Evolutionary conservation across 148 eudicot genomes (phyloP).

Genomic region (Camellia granthamiana): DNA sequence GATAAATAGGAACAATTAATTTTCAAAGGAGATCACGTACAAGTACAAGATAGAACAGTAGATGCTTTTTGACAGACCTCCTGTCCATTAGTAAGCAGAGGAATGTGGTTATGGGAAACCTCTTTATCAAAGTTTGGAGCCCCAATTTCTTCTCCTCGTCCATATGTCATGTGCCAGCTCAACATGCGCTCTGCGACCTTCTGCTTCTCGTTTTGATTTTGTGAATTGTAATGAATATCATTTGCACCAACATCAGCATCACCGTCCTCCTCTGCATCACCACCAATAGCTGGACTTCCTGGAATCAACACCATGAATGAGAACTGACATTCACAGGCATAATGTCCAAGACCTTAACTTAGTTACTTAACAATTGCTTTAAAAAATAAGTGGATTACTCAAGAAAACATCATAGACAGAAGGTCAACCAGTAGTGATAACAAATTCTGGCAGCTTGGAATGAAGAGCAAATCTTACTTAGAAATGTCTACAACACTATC

Average conservation of each 20-base stretch:
- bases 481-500: background rate
- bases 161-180: conserved; percentile 68
- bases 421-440: background rate
- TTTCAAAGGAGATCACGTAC: background rate
- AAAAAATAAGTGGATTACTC: background rate
- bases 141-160: conserved; percentile 40
- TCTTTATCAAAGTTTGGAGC: conserved; percentile 64
- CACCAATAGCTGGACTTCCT: conserved; percentile 57
- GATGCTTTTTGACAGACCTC: conserved; percentile 36
- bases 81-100: conserved; percentile 50
- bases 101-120: conserved; percentile 46
- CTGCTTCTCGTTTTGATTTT: conserved; percentile 52
- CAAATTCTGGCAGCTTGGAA: background rate
- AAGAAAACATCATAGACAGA: background rate
- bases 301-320: background rate
- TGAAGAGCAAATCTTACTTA: background rate
- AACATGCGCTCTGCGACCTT: conserved; percentile 57
- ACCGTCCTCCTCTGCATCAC: conserved; percentile 49
- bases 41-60: background rate
- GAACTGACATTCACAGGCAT: background rate
- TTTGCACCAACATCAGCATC: conserved; percentile 40
- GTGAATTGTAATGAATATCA: conserved; percentile 37
- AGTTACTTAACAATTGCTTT: background rate
- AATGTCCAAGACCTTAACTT: background rate
- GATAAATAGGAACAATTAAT: background rate